A percentile compares a stretch with the other conserved stretches of the same genome.
Conservation (phyloP, 768 basidiomycete genomes). For the Zangia roseola region DNA sequence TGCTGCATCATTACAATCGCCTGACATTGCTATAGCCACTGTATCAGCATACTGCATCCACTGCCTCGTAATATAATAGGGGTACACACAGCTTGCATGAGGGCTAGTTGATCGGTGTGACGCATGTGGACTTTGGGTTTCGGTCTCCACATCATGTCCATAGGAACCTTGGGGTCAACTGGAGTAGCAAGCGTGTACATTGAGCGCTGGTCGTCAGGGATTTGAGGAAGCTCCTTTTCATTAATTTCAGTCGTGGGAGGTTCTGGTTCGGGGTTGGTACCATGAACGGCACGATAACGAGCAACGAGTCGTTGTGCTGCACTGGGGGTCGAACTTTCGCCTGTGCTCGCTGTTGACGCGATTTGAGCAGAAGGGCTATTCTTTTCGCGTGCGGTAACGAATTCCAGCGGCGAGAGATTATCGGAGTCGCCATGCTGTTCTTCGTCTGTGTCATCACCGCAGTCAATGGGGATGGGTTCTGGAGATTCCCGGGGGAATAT, state of each 20-base stretch:
- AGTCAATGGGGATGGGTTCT: constrained; percentile 3
- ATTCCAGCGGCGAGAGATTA: constrained; percentile 11
- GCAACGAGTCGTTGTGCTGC: constrained; percentile 23
- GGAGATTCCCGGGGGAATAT: constrained; percentile 18
- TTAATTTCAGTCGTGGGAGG: constrained; percentile 1
- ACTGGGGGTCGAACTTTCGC: constrained; percentile 11
- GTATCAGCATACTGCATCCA: constrained; percentile 1
- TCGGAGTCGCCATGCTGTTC: constrained; percentile 10
- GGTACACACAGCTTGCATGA: constrained; percentile 40
- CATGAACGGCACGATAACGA: constrained; percentile 17
- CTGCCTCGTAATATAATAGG: background rate
- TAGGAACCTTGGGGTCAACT: constrained; percentile 9
- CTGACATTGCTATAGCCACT: constrained; percentile 19
- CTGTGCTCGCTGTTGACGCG: background rate
- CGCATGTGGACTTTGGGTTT: constrained; percentile 35
- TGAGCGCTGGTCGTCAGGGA: constrained; percentile 27
- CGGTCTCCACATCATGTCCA: constrained; percentile 34
- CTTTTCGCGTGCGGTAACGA: constrained; percentile 1
- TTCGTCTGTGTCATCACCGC: constrained; percentile 9
- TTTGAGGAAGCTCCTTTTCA: constrained; percentile 16
- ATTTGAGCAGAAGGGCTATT: background rate
- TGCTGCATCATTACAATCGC: constrained; percentile 26
- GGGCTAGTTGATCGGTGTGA: constrained; percentile 35
- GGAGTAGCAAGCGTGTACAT: constrained; percentile 23
- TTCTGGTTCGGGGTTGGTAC: background rate